Conservation (phyloP, 345 rosid species). For the Lepidium aucheri region DNA sequence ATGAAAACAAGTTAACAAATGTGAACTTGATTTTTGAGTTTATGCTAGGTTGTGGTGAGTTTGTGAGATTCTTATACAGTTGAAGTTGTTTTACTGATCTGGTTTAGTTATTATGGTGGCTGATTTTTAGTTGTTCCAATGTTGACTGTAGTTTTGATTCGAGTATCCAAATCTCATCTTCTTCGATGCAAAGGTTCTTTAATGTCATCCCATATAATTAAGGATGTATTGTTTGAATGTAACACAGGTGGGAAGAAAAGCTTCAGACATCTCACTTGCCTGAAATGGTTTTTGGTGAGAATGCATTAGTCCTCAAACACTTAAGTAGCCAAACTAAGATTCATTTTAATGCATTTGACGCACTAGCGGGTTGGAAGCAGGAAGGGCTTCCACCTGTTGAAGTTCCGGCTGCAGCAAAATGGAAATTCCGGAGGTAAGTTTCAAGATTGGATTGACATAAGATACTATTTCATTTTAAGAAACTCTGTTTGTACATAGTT, state of each 20-base stretch:
- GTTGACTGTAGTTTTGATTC: neutral
- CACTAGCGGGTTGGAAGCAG: conserved; percentile 73
- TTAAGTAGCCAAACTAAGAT: conserved; percentile 43
- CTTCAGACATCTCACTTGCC: conserved; percentile 78
- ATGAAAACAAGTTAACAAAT: neutral
- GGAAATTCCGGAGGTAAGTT: conserved; percentile 84
- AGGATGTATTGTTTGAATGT: conserved; percentile 11
- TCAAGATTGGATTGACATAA: neutral
- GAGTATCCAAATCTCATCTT: neutral
- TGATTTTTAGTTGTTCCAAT: neutral
- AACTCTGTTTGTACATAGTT: neutral
- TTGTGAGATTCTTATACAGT: neutral
- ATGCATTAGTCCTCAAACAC: conserved; percentile 58
- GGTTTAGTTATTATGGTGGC: neutral
- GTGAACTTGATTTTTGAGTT: neutral
- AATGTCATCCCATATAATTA: neutral
- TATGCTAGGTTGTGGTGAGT: neutral
- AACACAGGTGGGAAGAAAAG: conserved; percentile 71
- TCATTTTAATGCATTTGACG: conserved; percentile 86
- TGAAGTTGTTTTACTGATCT: neutral
- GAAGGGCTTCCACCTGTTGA: conserved; percentile 88
- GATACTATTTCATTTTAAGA: neutral
- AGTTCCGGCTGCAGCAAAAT: conserved; percentile 88
- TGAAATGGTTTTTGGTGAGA: conserved; percentile 91
- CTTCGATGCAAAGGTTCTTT: neutral